A percentile compares a stretch with the other conserved stretches of the same genome.
Evolutionary conservation across 139 green algal species (phyloP).

Genomic region (Chlorella sorokiniana): DNA sequence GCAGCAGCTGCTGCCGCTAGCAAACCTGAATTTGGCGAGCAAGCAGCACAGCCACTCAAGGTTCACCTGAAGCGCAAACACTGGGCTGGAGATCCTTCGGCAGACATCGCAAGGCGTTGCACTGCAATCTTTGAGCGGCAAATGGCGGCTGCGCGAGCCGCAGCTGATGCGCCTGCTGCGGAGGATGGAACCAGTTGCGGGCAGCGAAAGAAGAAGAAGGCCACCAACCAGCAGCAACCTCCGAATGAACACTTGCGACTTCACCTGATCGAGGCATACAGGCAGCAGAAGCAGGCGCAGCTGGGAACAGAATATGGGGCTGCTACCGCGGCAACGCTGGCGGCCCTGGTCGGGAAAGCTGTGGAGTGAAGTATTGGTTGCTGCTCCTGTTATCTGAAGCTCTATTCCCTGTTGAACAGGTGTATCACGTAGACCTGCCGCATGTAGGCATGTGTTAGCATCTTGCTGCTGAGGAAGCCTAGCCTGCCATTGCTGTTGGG

Average conservation of each 20-base stretch:
- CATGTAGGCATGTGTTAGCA: no score
- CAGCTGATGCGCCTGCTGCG: not conserved
- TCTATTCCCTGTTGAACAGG: no score
- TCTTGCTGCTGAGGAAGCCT: no score
- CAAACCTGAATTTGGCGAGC: not conserved
- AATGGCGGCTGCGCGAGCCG: not conserved
- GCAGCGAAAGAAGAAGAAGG: not conserved
- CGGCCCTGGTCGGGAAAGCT: not conserved
- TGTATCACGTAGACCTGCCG: no score
- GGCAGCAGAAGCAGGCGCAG: slow-evolving; percentile 19
- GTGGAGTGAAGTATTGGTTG: not conserved
- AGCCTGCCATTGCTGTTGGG: no score
- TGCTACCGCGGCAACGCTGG: slow-evolving; percentile 3
- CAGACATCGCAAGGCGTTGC: slow-evolving; percentile 15
- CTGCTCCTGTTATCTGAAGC: no score
- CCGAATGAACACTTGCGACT: slow-evolving; percentile 5
- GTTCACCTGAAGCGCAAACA: slow-evolving; percentile 41
- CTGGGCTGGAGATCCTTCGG: slow-evolving; percentile 19
- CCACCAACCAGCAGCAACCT: not conserved
- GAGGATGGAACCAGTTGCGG: not conserved
- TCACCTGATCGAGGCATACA: slow-evolving; percentile 25
- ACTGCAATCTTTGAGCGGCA: slow-evolving; percentile 27
- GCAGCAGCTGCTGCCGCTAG: not conserved
- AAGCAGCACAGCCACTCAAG: slow-evolving; percentile 21
- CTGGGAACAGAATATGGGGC: slow-evolving; percentile 1